phyloP scores from a whole-genome alignment of 2,329 filamentous ascomycete genomes.

The Xylariaceae sp. region DNA sequence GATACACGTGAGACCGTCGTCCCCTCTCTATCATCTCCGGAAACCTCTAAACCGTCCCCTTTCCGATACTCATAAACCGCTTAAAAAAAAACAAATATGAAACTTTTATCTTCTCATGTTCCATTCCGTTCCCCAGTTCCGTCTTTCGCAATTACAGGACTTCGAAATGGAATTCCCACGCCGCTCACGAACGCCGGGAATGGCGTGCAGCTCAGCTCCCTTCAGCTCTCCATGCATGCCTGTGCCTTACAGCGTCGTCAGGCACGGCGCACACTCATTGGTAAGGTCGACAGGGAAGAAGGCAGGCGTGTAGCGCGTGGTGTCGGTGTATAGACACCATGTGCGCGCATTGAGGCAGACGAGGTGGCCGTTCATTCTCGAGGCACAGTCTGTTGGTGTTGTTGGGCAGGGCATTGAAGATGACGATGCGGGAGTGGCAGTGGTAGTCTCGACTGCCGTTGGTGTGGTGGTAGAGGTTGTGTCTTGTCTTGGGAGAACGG shows the following conservation, averaged over 20 bases:
- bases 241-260: constrained; percentile 1
- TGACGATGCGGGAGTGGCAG: background rate
- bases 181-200: background rate
- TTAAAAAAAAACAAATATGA: background rate
- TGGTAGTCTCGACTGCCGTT: background rate
- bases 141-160: background rate
- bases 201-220: background rate
- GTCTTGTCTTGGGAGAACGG: constrained; percentile 10
- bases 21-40: background rate
- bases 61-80: background rate
- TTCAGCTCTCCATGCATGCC: background rate
- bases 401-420: constrained; percentile 15
- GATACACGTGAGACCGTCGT: background rate
- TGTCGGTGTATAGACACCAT: constrained; percentile 20
- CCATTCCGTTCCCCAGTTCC: background rate
- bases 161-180: background rate
- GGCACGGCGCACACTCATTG: constrained; percentile 14
- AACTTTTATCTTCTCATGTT: background rate
- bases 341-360: constrained; percentile 20
- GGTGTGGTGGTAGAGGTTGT: background rate
- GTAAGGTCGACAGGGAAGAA: constrained; percentile 20
- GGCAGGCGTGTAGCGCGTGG: constrained; percentile 14
- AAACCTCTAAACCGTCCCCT: background rate
- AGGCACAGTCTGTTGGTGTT: constrained; percentile 13
- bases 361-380: constrained; percentile 11